These are phyloP conservation scores for Polyplosphaeria fusca DNA, from an alignment of 495 filamentous ascomycete species.

Conservation along the genomic window DNA sequence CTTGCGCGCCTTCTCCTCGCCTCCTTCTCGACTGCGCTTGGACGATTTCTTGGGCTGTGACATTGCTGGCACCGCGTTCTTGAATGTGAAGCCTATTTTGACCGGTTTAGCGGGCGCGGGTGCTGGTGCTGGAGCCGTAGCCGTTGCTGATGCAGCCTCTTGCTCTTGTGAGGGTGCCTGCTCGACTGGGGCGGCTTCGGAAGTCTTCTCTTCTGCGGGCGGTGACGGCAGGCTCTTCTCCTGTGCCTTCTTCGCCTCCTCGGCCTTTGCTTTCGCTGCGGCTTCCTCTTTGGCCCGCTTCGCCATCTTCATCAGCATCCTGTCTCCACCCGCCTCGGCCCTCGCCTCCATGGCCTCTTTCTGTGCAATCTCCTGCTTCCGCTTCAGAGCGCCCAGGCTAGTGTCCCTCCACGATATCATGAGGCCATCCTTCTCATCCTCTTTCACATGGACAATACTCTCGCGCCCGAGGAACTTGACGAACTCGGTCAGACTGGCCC, in stretches of 20 bases:
- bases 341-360: conserved; percentile 84
- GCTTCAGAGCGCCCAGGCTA: conserved; percentile 72
- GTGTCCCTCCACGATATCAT: conserved; percentile 90
- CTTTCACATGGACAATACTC: conserved; percentile 80
- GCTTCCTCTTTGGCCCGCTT: conserved; percentile 63
- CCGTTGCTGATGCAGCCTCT: neutral
- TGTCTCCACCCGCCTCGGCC: conserved; percentile 85
- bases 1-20: conserved; percentile 37
- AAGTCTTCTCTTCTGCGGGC: conserved; percentile 6
- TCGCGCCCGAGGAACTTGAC: conserved; percentile 78
- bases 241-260: conserved; percentile 15
- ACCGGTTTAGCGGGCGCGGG: conserved; percentile 7
- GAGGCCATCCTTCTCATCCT: conserved; percentile 78
- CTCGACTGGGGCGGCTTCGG: neutral
- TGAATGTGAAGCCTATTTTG: conserved; percentile 29
- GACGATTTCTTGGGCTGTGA: conserved; percentile 24
- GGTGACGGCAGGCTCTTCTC: neutral
- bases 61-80: conserved; percentile 7
- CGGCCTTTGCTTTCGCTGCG: conserved; percentile 47
- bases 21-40: conserved; percentile 24
- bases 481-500: conserved; percentile 82
- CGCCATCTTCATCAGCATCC: conserved; percentile 74
- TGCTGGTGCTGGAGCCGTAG: neutral
- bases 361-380: conserved; percentile 73
- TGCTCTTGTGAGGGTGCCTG: neutral